Base-by-base conservation (phyloP, 495 filamentous ascomycete species). In the Evansstolkia leycettana region DNA sequence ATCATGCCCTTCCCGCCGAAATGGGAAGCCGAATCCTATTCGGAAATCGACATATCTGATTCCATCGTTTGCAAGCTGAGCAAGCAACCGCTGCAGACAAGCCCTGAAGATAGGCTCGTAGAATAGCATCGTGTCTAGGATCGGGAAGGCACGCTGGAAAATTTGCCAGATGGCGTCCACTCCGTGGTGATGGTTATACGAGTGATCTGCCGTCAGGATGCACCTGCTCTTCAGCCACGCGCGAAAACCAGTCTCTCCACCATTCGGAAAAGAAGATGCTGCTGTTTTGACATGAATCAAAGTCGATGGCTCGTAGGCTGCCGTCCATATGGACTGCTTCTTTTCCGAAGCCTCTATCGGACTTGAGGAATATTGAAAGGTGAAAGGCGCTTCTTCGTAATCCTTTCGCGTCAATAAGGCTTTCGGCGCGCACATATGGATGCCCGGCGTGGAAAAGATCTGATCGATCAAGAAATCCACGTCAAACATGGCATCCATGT, bases 91-190 rank as follows among this genome's bases (percentile, higher is more conserved):
- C 10, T 64, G 69, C 41, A 94, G 55, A 45, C 82, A 89, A 17
- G 63, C 62, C 16, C 85, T 77, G 60, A 85, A 88, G 36, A 98
- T 85, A 0, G 90, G 88, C 54, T 96, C 90, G 55, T 95, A 94
- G 58, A 74, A 81, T 12, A 93, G 57, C 17, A 95, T 70, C 5
- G 75, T 78, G 17, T 71, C 68, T 18, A 94, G 62, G 2, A 86
- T 65, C 0, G 60, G 57, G 54, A 94, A 90, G 31, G 73, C 76
- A 19, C 67, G 68, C 8, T 54, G 62, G 53, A 93, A 93, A 52
- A 85, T 84, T 11, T 62, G 50, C 84, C 85, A 94, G 35, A 92
- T 76, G 12, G 73, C 76, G 46, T 83, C 75, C 18, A 80, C 66
- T n/a, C 84, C 84, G 41, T 83, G 75, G 40, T 88, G 74, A 45